Conservation (phyloP, 2,329 filamentous ascomycete genomes). For the Talaromyces sp. region DNA sequence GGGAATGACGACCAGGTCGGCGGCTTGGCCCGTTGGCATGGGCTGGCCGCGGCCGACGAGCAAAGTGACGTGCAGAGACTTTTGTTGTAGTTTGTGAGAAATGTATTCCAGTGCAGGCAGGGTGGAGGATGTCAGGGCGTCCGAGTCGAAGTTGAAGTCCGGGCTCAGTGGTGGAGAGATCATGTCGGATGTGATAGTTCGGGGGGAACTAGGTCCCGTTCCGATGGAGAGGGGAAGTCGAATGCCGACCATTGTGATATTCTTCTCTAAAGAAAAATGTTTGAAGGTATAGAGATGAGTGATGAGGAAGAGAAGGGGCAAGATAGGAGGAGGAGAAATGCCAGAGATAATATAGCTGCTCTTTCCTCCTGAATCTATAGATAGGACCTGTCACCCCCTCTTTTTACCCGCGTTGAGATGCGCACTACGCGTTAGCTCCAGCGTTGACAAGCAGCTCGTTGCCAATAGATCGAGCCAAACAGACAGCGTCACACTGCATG, state of each 20-base stretch:
- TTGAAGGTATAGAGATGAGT: not conserved
- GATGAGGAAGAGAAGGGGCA: not conserved
- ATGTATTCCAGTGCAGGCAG: conserved; percentile 39
- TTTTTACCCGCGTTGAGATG: not conserved
- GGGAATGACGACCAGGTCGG: conserved; percentile 35
- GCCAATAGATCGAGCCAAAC: not conserved
- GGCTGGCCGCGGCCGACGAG: conserved; percentile 37
- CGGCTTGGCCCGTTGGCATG: conserved; percentile 31
- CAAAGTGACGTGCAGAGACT: conserved; percentile 35
- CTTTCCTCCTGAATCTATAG: not conserved
- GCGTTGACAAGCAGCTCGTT: not conserved
- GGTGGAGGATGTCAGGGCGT: conserved; percentile 30
- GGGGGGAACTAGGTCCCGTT: conserved; percentile 24
- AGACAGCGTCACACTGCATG: not conserved
- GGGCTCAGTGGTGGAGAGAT: conserved; percentile 38
- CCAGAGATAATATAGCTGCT: not conserved
- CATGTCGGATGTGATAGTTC: conserved; percentile 35
- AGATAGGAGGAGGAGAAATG: not conserved
- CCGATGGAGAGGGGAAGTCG: conserved; percentile 16
- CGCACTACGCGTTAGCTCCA: not conserved
- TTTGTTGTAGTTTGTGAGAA: conserved; percentile 35
- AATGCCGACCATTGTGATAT: conserved; percentile 9
- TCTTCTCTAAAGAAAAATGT: not conserved
- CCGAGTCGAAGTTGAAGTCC: conserved; percentile 32
- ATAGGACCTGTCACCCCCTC: not conserved